Evolutionary conservation across 352 stramenopile genomes (phyloP), one percentile per base, ranked within the genome.

Genomic region (Globisporangium radiosum): DNA sequence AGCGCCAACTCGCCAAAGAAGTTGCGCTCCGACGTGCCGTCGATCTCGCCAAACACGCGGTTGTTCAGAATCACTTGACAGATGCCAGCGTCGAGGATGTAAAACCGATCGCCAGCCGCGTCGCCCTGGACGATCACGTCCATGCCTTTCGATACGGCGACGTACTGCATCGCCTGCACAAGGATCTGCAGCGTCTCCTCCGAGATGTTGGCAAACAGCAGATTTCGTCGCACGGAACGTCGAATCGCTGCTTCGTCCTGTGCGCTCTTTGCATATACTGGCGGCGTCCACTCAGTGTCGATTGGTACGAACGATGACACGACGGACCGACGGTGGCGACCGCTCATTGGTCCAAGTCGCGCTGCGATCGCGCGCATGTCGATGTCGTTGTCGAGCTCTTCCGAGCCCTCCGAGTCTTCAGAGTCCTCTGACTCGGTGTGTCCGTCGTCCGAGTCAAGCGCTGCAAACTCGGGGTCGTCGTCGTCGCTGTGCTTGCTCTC

Each of bases 1-100:
- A 98, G 73, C 8, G 94, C 94, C 38, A 98, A 71, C 74, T 98
- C 94, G 25, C 94, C 94, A 62, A 98, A 98, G 59, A 78, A 88
- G 44, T 87, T 81, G 45, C 78, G 72, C 13, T 70, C 57, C 0
- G 69, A 78, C 3, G 97, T 76, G 43, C 68, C 72, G 57, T 78
- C 70, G 14, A 85, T 68, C 43, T 81, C 69, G 37, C 80, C 81
- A 3, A 81, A 71, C 8, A 93, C 74, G 53, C 81, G 74, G 1
- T 63, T 55, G 43, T 90, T 70, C 13, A 92, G 80, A 5, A 77
- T 42, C 40, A 91, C 76, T 42, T 92, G 71, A 45, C 96, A 87
- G n/a, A 73, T 60, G 33, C 95, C 95, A 56, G 73, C 91, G 56
- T 92, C 71, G 48, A 98, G 70, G 50, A 98, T 90, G 68, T 94